Percentiles rank a stretch among this genome's conserved stretches.
Evolutionary conservation across 495 filamentous ascomycete species (phyloP).

Genomic region (Trichoderma virens): DNA sequence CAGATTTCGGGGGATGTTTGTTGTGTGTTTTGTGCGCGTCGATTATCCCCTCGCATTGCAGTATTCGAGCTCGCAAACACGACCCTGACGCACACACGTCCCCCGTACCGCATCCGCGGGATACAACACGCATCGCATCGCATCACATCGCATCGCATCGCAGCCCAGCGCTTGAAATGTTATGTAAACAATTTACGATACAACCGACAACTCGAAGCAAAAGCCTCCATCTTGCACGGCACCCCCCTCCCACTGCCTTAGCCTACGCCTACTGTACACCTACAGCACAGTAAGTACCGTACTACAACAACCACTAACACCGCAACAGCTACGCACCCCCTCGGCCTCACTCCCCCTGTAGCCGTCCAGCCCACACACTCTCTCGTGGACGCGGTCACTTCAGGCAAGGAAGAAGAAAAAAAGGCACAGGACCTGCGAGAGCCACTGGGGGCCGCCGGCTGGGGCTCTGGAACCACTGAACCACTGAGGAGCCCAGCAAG

Average conservation of each 20-base stretch:
- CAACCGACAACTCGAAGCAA: neutral
- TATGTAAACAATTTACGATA: neutral
- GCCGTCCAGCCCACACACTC: neutral
- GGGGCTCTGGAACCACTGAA: neutral
- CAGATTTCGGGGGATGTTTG: neutral
- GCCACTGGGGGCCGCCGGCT: neutral
- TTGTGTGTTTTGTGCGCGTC: neutral
- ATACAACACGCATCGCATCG: neutral
- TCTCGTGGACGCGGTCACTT: neutral
- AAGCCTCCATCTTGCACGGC: neutral
- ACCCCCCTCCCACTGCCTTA: neutral
- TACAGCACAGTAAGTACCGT: no score
- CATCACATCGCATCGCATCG: neutral
- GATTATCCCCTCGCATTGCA: constrained; percentile 3
- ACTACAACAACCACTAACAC: no score
- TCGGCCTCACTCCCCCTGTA: neutral
- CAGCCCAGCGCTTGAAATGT: neutral
- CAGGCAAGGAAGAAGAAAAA: neutral
- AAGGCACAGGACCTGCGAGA: neutral
- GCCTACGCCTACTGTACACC: no score
- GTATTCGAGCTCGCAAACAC: neutral
- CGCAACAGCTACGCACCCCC: no score
- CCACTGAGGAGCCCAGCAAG: neutral
- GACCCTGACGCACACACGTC: neutral
- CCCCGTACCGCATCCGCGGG: neutral